Evolutionary conservation across 495 filamentous ascomycete genomes (phyloP), one percentile per base, ranked within the genome.

Genomic region (Bacidia rubella): DNA sequence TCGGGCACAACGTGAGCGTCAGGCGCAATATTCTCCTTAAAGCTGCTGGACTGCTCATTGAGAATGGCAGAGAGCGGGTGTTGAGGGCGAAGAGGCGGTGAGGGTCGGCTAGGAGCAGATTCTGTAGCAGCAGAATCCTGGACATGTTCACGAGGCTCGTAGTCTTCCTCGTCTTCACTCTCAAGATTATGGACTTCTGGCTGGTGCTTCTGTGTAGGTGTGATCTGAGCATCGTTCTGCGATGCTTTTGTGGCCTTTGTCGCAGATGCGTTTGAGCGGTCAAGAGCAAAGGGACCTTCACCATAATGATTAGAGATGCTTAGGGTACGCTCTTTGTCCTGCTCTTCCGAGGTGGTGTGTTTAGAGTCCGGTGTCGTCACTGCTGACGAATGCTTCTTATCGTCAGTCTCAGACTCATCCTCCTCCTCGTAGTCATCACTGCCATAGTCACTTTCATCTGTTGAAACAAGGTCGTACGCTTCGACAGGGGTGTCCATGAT

Each of bases 381-480:
- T 25, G 51, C 45, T 42, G 55, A 49, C 17, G 20, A 47, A 19
- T 48, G 38, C 47, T 57, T 17, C 9, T 41, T 47, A 24, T 51
- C 47, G 10, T 40, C 44, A 11, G 51, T 27, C 22, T 57, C 35
- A 35, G 45, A 64, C 21, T 29, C 47, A 2, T 38, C 40, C 50
- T 59, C 60, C 19, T 64, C 53, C n/a, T 59, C 54, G 9, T 54
- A 48, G 26, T 57, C 53, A 5, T 49, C 49, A 54, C 22, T 21
- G 3, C 26, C 43, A 17, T 59, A 45, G 38, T 60, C 41, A 22
- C 17, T 19, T 5, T 32, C 19, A 23, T 58, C 60, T n/a, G 54
- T 43, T 11, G 60, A 60, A 22, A 52, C 54, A 15, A 62, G 49
- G 19, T 57, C 60, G 29, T 51, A 62, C 25, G 54, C 54, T 3